Evolutionary conservation across 148 eudicot species (phyloP).

Genomic region (Talinum fruticosum): DNA sequence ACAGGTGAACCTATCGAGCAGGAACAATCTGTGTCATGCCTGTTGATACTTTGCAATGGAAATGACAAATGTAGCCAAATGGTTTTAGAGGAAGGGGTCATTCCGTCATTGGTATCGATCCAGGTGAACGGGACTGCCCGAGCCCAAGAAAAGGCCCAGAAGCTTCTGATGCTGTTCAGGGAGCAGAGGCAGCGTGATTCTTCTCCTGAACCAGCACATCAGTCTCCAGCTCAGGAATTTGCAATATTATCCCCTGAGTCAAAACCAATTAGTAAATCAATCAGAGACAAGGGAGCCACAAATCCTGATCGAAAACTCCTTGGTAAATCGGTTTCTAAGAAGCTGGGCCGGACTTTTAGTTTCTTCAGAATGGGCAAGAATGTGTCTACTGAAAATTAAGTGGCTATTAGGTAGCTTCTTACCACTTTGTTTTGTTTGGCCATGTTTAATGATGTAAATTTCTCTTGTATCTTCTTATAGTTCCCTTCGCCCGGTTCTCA

Average conservation of each 20-base stretch:
- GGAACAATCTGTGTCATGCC: constrained; percentile 83
- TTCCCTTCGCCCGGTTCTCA: constrained; percentile 20
- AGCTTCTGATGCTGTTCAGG: constrained; percentile 79
- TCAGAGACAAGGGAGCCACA: constrained; percentile 21
- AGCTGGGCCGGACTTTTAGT: constrained; percentile 50
- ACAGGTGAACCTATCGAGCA: constrained; percentile 81
- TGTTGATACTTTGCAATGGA: constrained; percentile 64
- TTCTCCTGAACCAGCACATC: constrained; percentile 36
- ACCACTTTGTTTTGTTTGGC: not conserved
- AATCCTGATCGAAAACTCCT: constrained; percentile 37
- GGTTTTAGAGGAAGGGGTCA: constrained; percentile 94
- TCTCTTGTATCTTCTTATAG: constrained; percentile 24
- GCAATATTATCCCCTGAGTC: constrained; percentile 10
- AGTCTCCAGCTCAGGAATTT: constrained; percentile 28
- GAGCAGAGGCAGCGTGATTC: constrained; percentile 83
- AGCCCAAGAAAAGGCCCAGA: constrained; percentile 84
- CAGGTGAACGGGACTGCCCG: constrained; percentile 87
- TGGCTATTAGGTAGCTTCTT: constrained; percentile 13
- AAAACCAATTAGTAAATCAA: constrained; percentile 28
- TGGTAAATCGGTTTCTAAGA: constrained; percentile 56
- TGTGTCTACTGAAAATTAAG: constrained; percentile 42
- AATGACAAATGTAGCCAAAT: constrained; percentile 74
- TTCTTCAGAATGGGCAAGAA: constrained; percentile 74
- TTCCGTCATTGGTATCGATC: constrained; percentile 78
- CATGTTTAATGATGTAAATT: constrained; percentile 36